Percentiles rank a stretch among this genome's conserved stretches.
Evolutionary conservation across 192 early-diverging fungal species (phyloP).

Genomic region (Gonapodya sp.): DNA sequence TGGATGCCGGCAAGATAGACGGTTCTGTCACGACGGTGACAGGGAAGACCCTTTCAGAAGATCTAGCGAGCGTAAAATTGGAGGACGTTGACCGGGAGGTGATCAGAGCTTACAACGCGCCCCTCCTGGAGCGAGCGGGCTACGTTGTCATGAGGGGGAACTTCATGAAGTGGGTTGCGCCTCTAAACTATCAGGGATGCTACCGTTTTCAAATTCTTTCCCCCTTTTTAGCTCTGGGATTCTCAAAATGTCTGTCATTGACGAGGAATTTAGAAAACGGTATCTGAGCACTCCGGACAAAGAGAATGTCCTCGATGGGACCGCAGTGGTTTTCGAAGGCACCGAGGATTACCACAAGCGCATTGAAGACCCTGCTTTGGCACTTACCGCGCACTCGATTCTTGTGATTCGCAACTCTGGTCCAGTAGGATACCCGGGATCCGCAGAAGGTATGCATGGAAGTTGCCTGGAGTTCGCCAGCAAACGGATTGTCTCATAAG

Average conservation of each 20-base stretch:
- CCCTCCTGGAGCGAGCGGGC: background rate
- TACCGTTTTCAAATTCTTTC: background rate
- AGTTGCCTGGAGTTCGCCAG: background rate
- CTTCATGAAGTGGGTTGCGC: background rate
- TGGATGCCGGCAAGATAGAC: background rate
- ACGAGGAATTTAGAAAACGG: background rate
- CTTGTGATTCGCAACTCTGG: constrained; percentile 4
- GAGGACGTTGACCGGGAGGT: constrained; percentile 5
- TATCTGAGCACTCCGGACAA: background rate
- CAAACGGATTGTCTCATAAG: background rate
- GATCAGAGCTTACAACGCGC: background rate
- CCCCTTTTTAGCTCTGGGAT: constrained; percentile 1
- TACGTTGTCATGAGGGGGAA: constrained; percentile 5
- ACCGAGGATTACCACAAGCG: constrained; percentile 9
- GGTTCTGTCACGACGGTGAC: constrained; percentile 6
- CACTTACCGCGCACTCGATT: background rate
- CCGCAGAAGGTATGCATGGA: constrained; percentile 1
- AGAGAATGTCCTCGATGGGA: constrained; percentile 7
- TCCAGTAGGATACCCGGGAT: constrained; percentile 4
- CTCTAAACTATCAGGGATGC: background rate
- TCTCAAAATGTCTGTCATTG: constrained; percentile 7
- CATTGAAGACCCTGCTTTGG: constrained; percentile 2
- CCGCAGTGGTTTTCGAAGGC: constrained; percentile 6
- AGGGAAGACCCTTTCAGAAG: background rate
- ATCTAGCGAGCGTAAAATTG: background rate